Base-by-base conservation (phyloP, 345 rosid species). In the Mangifera indica region DNA sequence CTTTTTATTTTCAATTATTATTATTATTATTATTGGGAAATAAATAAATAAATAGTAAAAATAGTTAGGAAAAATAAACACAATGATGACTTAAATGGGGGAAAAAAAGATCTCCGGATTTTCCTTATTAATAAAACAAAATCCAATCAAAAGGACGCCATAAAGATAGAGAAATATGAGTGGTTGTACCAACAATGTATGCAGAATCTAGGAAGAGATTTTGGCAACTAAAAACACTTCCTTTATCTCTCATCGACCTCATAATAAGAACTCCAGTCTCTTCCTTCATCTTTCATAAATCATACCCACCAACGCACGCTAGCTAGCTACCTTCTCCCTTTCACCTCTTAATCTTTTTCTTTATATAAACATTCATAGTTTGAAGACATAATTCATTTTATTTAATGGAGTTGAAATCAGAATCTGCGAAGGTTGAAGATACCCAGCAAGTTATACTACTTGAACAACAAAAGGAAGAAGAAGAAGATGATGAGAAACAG, bases 81-180 rank as follows among this genome's bases (percentile, higher is more conserved):
- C 49, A 3, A 26, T 71, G 24, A 60, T 74, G 76, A 73, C 66
- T 2, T 48, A 76, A 51, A 69, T 69, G 81, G 77, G 72, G 81
- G 77, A 70, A 76, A 71, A 60, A 73, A 77, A 81, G 77, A 71
- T 77, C 72, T 68, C 20, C 3, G 59, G 79, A 78, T 75, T 84
- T 82, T 72, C 65, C 78, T 80, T 80, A 48, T 78, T 59, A 80
- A 80, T 66, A 81, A 82, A 85, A 82, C 80, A 76, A 85, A 74
- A 80, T 72, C 81, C 60, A 67, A 80, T 62, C 40, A 49, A 10
- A 45, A 24, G 12, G 42, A 25, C 24, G 26, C 7, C 7, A 54
- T 21, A 70, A 53, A 63, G 53, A 62, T 46, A 75, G 65, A 69
- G 70, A 62, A 20, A 8, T 10, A 55, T 48, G 52, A 73, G 83